Evolutionary conservation across 768 basidiomycete species (phyloP).

Genomic region (Kwoniella europaea): DNA sequence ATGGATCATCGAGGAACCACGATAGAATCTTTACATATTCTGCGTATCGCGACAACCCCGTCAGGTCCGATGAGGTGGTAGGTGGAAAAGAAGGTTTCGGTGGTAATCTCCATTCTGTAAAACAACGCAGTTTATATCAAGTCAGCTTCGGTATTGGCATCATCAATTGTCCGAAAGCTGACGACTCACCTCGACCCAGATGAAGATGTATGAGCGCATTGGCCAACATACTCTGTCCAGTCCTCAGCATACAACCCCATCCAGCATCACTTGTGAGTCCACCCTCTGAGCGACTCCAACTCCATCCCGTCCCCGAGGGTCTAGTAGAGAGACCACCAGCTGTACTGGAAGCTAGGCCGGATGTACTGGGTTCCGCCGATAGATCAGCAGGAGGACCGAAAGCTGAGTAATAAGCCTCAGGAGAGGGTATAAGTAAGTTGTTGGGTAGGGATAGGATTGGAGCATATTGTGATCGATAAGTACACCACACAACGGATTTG

Average conservation of each 20-base stretch:
- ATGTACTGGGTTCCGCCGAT: conserved; percentile 2
- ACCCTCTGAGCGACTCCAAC: conserved; percentile 66
- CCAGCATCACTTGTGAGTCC: conserved; percentile 81
- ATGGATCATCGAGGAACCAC: conserved; percentile 93
- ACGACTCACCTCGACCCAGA: conserved; percentile 70
- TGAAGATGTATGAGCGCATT: conserved; percentile 78
- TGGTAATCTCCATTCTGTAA: conserved; percentile 81
- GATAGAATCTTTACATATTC: conserved; percentile 88
- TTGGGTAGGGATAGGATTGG: conserved; percentile 65
- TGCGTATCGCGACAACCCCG: conserved; percentile 65
- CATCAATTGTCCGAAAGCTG: not conserved
- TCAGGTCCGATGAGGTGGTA: conserved; percentile 10
- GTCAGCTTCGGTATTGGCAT: not conserved
- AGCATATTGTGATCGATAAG: conserved; percentile 84
- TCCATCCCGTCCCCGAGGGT: conserved; percentile 42
- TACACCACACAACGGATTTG: conserved; percentile 84
- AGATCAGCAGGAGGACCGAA: conserved; percentile 36
- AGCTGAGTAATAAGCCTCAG: conserved; percentile 47
- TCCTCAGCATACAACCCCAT: conserved; percentile 91
- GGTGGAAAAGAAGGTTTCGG: conserved; percentile 64
- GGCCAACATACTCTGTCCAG: conserved; percentile 81
- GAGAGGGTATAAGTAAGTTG: conserved; percentile 44
- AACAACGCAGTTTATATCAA: not conserved
- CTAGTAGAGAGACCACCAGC: conserved; percentile 18
- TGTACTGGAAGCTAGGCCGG: not conserved